phyloP scores from a whole-genome alignment of 139 green algal species.

The Picochlorum sp. region DNA sequence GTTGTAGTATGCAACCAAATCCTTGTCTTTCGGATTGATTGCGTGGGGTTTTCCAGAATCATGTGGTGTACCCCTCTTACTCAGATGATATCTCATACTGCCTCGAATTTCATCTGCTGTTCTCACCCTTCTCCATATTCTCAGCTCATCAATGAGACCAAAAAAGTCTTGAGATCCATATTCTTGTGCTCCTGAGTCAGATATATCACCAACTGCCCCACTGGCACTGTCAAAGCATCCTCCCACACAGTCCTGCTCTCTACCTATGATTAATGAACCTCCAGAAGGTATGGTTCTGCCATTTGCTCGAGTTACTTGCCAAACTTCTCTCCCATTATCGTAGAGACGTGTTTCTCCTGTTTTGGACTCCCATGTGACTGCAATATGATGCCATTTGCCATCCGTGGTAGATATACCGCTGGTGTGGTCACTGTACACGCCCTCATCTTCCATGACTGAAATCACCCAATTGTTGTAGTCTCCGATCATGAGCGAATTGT shows the following conservation, averaged over 20 bases:
- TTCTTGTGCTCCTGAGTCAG: constrained; percentile 41
- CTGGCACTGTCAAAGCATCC: constrained; percentile 75
- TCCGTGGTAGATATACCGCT: constrained; percentile 62
- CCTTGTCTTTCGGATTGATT: constrained; percentile 33
- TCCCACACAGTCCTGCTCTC: constrained; percentile 79
- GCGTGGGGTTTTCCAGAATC: background rate
- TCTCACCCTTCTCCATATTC: constrained; percentile 65
- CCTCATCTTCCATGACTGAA: constrained; percentile 84
- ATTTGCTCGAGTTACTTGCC: constrained; percentile 48
- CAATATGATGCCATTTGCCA: constrained; percentile 79
- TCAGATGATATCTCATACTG: constrained; percentile 1
- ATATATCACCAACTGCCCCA: constrained; percentile 45
- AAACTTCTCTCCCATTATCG: constrained; percentile 67
- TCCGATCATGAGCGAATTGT: constrained; percentile 83
- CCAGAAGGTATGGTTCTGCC: constrained; percentile 62
- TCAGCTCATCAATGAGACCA: constrained; percentile 72
- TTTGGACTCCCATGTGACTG: constrained; percentile 62
- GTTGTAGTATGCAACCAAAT: constrained; percentile 76
- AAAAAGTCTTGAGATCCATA: constrained; percentile 74
- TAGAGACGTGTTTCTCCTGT: constrained; percentile 59
- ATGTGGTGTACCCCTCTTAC: background rate
- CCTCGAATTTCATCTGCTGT: constrained; percentile 46
- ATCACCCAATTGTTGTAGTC: constrained; percentile 79
- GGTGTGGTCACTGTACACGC: constrained; percentile 55
- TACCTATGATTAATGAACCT: constrained; percentile 74